Conservation (phyloP, 768 basidiomycete genomes). For the Leccinum arenicola region DNA sequence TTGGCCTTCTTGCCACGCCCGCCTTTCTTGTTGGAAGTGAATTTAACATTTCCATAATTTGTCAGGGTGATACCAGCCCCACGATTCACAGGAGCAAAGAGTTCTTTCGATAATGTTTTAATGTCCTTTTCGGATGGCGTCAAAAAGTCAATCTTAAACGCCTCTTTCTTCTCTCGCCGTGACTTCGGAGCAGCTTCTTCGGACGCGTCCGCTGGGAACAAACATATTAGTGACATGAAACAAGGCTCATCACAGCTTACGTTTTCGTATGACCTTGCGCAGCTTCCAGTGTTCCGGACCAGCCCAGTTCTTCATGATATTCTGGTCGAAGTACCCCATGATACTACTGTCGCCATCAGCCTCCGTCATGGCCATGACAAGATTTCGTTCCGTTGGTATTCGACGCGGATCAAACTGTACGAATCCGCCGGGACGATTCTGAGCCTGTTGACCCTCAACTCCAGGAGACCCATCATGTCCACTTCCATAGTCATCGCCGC, state of each 20-base stretch:
- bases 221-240: conserved; percentile 1
- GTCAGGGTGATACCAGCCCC: conserved; percentile 69
- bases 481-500: conserved; percentile 41
- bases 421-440: conserved; percentile 45
- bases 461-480: conserved; percentile 43
- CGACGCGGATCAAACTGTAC: conserved; percentile 84
- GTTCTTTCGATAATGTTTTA: conserved; percentile 61
- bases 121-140: conserved; percentile 56
- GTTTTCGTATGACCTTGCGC: conserved; percentile 71
- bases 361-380: conserved; percentile 84
- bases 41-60: conserved; percentile 39
- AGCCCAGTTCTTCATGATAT: conserved; percentile 92
- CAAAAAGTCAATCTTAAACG: conserved; percentile 79
- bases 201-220: conserved; percentile 42
- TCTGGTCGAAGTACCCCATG: conserved; percentile 89
- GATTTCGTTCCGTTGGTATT: conserved; percentile 71
- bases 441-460: conserved; percentile 39
- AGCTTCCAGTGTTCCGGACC: conserved; percentile 99
- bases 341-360: conserved; percentile 55
- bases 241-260: conserved; percentile 42
- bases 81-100: conserved; percentile 77
- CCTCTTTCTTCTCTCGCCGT: conserved; percentile 73
- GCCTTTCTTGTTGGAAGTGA: conserved; percentile 30
- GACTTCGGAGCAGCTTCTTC: conserved; percentile 51
- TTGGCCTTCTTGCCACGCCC: conserved; percentile 46